A percentile compares a stretch with the other conserved stretches of the same genome.
Conservation (phyloP, 305 asterid species). For the Fraxinus velutina region DNA sequence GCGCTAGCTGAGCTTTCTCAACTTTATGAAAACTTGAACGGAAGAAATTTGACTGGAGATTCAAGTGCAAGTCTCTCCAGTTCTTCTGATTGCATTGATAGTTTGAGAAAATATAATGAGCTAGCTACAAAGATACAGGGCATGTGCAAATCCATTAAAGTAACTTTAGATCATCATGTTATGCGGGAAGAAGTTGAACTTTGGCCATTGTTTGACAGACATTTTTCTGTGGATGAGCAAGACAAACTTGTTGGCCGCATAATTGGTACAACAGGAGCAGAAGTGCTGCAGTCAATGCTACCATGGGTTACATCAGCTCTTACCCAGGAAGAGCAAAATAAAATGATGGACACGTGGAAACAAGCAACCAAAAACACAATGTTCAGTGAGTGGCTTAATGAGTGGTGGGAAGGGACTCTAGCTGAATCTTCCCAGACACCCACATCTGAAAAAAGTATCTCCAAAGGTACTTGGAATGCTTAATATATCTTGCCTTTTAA, state of each 20-base stretch:
- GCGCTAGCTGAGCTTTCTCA: conserved; percentile 68
- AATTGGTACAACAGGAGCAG: conserved; percentile 98
- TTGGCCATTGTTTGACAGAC: conserved; percentile 94
- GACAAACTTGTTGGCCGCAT: conserved; percentile 91
- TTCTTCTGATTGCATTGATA: conserved; percentile 36
- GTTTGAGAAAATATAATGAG: conserved; percentile 61
- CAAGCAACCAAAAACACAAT: conserved; percentile 94
- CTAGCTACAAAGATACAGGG: conserved; percentile 92
- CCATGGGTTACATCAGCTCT: conserved; percentile 99
- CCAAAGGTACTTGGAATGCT: conserved; percentile 49
- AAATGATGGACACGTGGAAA: conserved; percentile 93
- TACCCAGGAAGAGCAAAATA: conserved; percentile 93
- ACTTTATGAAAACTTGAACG: conserved; percentile 57
- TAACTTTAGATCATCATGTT: conserved; percentile 93
- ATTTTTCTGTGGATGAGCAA: conserved; percentile 90
- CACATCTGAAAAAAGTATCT: conserved; percentile 42
- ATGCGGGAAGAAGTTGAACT: conserved; percentile 93
- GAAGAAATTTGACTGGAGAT: conserved; percentile 37
- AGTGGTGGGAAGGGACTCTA: conserved; percentile 91
- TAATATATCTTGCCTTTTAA: conserved; percentile 9
- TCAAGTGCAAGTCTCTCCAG: conserved; percentile 25
- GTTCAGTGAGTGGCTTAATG: conserved; percentile 98
- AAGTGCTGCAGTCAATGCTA: conserved; percentile 93
- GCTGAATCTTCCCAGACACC: conserved; percentile 44
- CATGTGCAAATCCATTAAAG: conserved; percentile 95